Evolutionary conservation across 2,329 filamentous ascomycete species (phyloP).

Genomic region (Phoma herbarum): DNA sequence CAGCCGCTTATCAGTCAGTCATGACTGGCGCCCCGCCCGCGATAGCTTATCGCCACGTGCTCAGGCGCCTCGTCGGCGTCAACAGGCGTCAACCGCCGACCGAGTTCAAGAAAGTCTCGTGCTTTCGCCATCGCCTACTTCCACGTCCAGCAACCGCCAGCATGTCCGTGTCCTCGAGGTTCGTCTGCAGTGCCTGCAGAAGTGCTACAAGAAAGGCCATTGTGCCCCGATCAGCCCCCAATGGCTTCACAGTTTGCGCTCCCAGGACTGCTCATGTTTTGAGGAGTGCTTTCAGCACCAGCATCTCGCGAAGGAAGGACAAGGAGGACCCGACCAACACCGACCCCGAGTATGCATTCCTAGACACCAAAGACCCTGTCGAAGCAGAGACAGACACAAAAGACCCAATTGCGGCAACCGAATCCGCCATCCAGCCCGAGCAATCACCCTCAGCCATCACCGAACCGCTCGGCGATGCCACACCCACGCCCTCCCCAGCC

Average conservation of each 20-base stretch:
- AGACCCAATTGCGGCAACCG: background rate
- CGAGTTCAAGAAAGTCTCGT: conserved; percentile 17
- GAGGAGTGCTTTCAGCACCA: conserved; percentile 36
- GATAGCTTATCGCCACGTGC: conserved; percentile 45
- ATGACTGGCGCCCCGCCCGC: conserved; percentile 22
- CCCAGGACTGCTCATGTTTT: conserved; percentile 13
- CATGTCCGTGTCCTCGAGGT: conserved; percentile 32
- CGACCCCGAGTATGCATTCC: conserved; percentile 29
- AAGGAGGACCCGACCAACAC: conserved; percentile 19
- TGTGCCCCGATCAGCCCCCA: conserved; percentile 3
- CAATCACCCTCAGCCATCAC: background rate
- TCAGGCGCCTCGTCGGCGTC: conserved; percentile 23
- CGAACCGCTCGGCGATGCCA: conserved; percentile 12
- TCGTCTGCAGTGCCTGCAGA: conserved; percentile 39
- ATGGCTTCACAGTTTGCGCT: conserved; percentile 20
- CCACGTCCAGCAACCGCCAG: conserved; percentile 30
- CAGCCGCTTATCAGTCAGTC: conserved; percentile 16
- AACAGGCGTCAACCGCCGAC: conserved; percentile 19
- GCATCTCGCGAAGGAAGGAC: conserved; percentile 22
- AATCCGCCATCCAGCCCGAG: conserved; percentile 2
- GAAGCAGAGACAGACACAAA: background rate
- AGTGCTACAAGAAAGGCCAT: conserved; percentile 17
- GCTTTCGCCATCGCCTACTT: conserved; percentile 8
- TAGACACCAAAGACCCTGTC: conserved; percentile 13
- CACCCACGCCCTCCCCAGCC: conserved; percentile 18